Evolutionary conservation across 2,329 filamentous ascomycete genomes (phyloP).

Genomic region (Hymenoscyphus linearis): DNA sequence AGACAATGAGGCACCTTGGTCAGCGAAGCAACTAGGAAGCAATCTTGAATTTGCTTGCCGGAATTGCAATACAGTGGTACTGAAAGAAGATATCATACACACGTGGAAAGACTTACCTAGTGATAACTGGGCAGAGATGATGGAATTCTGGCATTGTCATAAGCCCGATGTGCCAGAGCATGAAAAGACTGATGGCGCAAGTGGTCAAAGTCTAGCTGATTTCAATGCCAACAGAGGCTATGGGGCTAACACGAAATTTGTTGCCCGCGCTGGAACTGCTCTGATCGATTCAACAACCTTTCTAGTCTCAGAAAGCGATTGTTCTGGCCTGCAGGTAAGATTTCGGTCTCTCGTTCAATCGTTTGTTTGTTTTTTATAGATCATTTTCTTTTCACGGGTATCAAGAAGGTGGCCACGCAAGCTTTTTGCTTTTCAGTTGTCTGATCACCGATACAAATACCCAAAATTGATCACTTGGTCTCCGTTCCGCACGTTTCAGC

Average conservation of each 20-base stretch:
- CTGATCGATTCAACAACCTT: conserved; percentile 80
- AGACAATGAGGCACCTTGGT: conserved; percentile 40
- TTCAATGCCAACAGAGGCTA: conserved; percentile 64
- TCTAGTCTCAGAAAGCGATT: conserved; percentile 64
- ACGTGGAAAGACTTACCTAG: conserved; percentile 91
- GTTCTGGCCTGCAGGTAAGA: conserved; percentile 37
- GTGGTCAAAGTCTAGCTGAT: conserved; percentile 23
- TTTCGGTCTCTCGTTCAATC: conserved; percentile 30
- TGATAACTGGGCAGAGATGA: conserved; percentile 99
- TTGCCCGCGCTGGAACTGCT: conserved; percentile 59
- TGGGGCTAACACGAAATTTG: conserved; percentile 71
- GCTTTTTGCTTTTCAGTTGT: conserved; percentile 42
- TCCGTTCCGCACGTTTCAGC: conserved; percentile 26
- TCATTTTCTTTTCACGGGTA: conserved; percentile 35
- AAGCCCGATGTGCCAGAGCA: conserved; percentile 65
- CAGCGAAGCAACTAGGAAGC: conserved; percentile 42
- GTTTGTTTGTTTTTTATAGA: conserved; percentile 7
- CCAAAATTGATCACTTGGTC: conserved; percentile 46
- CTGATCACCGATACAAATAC: conserved; percentile 65
- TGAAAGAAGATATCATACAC: conserved; percentile 35
- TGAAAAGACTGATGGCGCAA: conserved; percentile 34
- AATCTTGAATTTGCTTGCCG: conserved; percentile 33
- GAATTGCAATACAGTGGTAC: conserved; percentile 42
- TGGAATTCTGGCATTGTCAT: conserved; percentile 99
- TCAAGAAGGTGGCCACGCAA: conserved; percentile 60